Percentiles rank a stretch among this genome's conserved stretches.
These are phyloP conservation scores for peach (Prunus persica) DNA, from an alignment of 306 rosid genomes.

Conservation along the genomic window DNA sequence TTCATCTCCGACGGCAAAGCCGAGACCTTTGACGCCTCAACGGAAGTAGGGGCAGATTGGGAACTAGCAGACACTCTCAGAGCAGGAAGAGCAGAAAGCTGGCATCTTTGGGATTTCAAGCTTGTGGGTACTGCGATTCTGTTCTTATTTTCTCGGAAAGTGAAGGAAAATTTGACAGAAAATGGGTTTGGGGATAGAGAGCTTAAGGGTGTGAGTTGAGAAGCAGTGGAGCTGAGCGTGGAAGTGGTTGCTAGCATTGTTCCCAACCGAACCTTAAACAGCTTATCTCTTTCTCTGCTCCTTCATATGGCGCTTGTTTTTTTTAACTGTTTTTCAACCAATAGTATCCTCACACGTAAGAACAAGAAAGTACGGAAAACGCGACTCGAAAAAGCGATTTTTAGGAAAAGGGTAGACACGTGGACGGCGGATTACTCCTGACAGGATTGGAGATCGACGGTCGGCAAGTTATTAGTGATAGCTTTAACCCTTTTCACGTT, in stretches of 20 bases:
- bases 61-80: constrained; percentile 48
- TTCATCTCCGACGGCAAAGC: constrained; percentile 68
- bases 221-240: constrained; percentile 43
- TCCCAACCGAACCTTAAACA: constrained; percentile 27
- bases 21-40: constrained; percentile 43
- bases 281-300: constrained; percentile 39
- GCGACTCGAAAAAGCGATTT: not conserved
- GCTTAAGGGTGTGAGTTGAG: constrained; percentile 31
- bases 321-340: not conserved
- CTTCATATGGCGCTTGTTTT: not conserved
- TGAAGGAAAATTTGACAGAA: constrained; percentile 27
- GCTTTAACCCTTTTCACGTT: constrained; percentile 2
- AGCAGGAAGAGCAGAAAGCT: constrained; percentile 10
- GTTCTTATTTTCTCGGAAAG: constrained; percentile 25
- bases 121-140: constrained; percentile 3
- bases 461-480: not conserved
- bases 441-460: constrained; percentile 21
- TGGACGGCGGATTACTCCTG: constrained; percentile 24
- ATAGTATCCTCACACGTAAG: not conserved
- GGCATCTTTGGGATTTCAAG: not conserved
- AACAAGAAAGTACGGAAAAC: not conserved
- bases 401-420: not conserved
- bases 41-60: constrained; percentile 59
- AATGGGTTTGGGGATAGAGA: constrained; percentile 10
- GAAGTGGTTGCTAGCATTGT: constrained; percentile 25